Percentiles rank a stretch among this genome's conserved stretches.
phyloP scores from a whole-genome alignment of 371 early-diverging fungal genomes.

The Syncephalis plumigaleata region DNA sequence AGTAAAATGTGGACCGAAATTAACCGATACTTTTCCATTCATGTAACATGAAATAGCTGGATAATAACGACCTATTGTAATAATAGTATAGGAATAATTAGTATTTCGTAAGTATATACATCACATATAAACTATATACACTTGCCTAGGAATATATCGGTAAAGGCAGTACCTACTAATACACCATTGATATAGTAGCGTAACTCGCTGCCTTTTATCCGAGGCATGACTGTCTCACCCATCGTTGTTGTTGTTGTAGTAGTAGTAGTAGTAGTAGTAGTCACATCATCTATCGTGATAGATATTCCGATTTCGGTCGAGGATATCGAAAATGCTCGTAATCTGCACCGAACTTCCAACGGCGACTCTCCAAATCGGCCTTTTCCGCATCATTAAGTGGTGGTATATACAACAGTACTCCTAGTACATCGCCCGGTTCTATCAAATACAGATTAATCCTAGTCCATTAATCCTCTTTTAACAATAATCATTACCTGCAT shows the following conservation, averaged over 20 bases:
- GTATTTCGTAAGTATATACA: not conserved
- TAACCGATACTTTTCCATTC: conserved; percentile 30
- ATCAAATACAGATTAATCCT: not conserved
- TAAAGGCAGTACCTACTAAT: conserved; percentile 36
- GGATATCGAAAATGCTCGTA: conserved; percentile 11
- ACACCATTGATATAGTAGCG: conserved; percentile 39
- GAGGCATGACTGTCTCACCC: conserved; percentile 9
- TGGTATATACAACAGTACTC: conserved; percentile 36
- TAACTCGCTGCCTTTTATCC: conserved; percentile 21
- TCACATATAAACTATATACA: conserved; percentile 1
- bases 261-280: too few relatives aligned
- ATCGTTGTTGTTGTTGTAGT: conserved; percentile 9
- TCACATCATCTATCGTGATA: conserved; percentile 7
- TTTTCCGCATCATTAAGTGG: conserved; percentile 14
- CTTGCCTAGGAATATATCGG: conserved; percentile 28
- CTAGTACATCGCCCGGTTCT: conserved; percentile 36
- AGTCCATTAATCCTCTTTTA: too few relatives aligned
- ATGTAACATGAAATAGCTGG: conserved; percentile 42
- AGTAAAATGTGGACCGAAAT: conserved; percentile 41
- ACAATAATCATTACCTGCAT: not conserved
- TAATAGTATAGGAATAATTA: not conserved
- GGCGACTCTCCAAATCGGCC: conserved; percentile 15
- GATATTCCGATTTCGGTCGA: too few relatives aligned
- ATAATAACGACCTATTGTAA: conserved; percentile 36
- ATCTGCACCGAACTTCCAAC: conserved; percentile 6